Evolutionary conservation across 1,284 basidiomycete species (phyloP).

Genomic region (Ustilago shanxiensis): DNA sequence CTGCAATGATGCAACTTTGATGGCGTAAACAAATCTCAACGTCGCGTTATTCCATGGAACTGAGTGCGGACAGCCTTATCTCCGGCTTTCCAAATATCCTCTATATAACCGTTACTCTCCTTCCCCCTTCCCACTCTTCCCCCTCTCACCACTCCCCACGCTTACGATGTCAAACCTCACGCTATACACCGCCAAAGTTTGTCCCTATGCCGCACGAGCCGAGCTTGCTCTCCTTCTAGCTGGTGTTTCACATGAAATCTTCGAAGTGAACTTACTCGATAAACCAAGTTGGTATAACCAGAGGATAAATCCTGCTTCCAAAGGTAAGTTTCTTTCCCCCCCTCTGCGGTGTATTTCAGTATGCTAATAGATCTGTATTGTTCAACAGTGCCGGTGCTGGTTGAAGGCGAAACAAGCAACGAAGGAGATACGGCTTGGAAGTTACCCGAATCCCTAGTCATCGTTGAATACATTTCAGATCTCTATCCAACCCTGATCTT

Average conservation of each 20-base stretch:
- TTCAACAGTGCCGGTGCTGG: slow-evolving; percentile 25
- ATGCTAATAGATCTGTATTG: no score
- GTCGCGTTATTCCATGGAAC: no score
- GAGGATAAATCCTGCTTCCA: slow-evolving; percentile 29
- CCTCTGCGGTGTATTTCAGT: no score
- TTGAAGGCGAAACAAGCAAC: neutral
- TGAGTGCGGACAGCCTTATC: no score
- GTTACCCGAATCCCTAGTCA: slow-evolving; percentile 35
- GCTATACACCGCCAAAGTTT: slow-evolving; percentile 42
- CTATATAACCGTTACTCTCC: no score
- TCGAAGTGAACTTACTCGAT: slow-evolving; percentile 32
- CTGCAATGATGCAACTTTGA: no score
- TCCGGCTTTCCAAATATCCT: no score
- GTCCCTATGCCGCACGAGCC: slow-evolving; percentile 34
- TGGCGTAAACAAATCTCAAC: no score
- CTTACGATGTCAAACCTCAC: slow-evolving; percentile 10
- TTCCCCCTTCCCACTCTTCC: no score
- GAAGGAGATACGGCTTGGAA: slow-evolving; percentile 8
- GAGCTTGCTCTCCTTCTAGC: slow-evolving; percentile 25
- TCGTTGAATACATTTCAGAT: slow-evolving; percentile 40
- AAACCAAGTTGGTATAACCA: slow-evolving; percentile 33
- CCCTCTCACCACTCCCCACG: no score
- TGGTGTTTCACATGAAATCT: slow-evolving; percentile 18
- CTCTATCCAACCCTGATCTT: neutral
- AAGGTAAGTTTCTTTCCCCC: slow-evolving; percentile 7